Conservation (phyloP, 495 filamentous ascomycete species). For the Gamarada debralockiae region DNA sequence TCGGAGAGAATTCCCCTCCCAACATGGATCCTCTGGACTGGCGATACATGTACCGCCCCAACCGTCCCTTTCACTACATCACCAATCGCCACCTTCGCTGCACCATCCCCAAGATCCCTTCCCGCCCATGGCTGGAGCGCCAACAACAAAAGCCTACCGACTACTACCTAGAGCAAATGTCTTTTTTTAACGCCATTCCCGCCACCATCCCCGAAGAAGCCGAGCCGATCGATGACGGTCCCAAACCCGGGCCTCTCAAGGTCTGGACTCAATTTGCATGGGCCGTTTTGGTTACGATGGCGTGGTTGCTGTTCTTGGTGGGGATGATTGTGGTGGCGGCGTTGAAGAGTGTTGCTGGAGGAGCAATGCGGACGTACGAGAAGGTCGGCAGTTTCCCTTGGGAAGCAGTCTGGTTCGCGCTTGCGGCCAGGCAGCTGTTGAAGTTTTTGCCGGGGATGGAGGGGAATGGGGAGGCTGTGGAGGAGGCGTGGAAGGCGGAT, state of each 20-base stretch:
- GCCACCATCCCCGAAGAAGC: not conserved
- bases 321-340: not conserved
- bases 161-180: slow-evolving; percentile 9
- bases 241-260: not conserved
- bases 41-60: not conserved
- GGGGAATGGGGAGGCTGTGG: not conserved
- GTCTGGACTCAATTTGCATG: not conserved
- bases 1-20: not conserved
- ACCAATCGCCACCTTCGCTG: not conserved
- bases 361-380: not conserved
- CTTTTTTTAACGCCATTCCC: not conserved
- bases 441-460: slow-evolving; percentile 6
- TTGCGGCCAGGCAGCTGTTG: slow-evolving; percentile 8
- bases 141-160: not conserved
- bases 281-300: not conserved
- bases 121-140: not conserved
- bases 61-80: slow-evolving; percentile 6
- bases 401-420: not conserved
- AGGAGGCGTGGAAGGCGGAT: not conserved
- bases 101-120: not conserved
- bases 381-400: not conserved
- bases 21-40: slow-evolving; percentile 7
- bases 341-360: not conserved
- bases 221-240: not conserved
- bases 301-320: not conserved